Evolutionary conservation across 352 stramenopile genomes (phyloP), one percentile per base, ranked within the genome.

Genomic region (Pythium monospermum): DNA sequence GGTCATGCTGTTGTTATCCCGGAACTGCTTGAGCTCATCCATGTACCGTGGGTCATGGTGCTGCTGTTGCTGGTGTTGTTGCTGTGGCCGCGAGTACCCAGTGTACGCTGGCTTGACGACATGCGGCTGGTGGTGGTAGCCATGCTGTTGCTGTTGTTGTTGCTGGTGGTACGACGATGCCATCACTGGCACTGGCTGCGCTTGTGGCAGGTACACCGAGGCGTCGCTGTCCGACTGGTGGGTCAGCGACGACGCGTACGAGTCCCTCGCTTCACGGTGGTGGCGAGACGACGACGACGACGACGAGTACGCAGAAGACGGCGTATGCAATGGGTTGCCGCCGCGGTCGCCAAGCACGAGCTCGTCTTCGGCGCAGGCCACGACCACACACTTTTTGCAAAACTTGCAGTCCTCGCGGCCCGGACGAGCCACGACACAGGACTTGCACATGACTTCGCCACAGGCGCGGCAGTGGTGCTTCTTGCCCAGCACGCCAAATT

Each of bases 401-500:
- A 88, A 85, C 62, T 85, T 88, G 50, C 53, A 64, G 7, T 68
- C 64, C n/a, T 82, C 70, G 15, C 64, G 67, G 26, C 52, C 30
- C 11, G 53, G 38, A 0, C 74, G 77, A 22, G 58, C 75, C 38
- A 88, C 75, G 22, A 86, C 66, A 61, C 80, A 91, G 33, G 77
- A 83, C 65, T 81, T 87, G 59, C 81, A 91, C 2, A 80, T 64
- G 28, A 91, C 75, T 58, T 91, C 81, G 30, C 81, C 81, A 33
- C 81, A 91, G 23, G 73, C 68, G 40, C 75, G 76, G 53, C 81
- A 91, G 59, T 88, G 73, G 53, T 61, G 53, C 57, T 91, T 91
- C 68, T 87, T 89, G 25, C 69, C 71, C n/a, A 89, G 50, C 50
- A 89, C 69, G 12, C 61, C 64, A 41, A 91, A 91, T 46, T 75